Evolutionary conservation across 176 grass and related monocot species (phyloP).

Genomic region (Saccharum officinarum): DNA sequence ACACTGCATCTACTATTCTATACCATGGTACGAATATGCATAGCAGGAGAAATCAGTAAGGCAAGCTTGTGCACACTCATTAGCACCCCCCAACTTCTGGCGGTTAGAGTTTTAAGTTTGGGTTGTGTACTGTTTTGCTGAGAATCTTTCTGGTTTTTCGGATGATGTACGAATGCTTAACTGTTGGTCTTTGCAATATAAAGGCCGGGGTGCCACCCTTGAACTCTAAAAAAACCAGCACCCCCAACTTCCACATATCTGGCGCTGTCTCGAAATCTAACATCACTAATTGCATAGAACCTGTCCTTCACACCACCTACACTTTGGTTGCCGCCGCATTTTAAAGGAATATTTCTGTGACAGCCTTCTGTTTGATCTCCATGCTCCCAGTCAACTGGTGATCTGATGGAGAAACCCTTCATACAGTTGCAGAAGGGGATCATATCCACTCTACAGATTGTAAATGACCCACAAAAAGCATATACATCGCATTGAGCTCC

Average conservation of each 20-base stretch:
- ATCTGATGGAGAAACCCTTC: constrained; percentile 12
- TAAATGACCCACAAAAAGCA: constrained; percentile 1
- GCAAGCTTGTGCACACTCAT: too few relatives aligned
- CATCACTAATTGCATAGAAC: background rate
- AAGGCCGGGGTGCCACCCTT: too few relatives aligned
- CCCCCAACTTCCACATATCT: background rate
- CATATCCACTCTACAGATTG: background rate
- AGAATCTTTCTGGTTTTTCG: too few relatives aligned
- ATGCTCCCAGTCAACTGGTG: background rate
- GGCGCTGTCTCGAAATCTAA: constrained; percentile 15
- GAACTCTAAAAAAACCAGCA: too few relatives aligned
- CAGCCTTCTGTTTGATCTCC: constrained; percentile 23
- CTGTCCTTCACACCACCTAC: background rate
- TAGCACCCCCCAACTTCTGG: too few relatives aligned
- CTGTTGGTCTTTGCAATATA: too few relatives aligned
- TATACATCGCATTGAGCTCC: constrained; percentile 1
- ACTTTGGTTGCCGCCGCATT: background rate
- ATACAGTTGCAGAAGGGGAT: constrained; percentile 24
- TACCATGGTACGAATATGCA: too few relatives aligned
- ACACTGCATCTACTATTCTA: too few relatives aligned
- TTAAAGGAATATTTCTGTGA: background rate
- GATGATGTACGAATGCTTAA: too few relatives aligned
- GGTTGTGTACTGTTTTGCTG: too few relatives aligned
- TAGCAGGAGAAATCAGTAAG: too few relatives aligned
- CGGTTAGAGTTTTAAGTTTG: too few relatives aligned